Evolutionary conservation across 257 asterid genomes (phyloP).

Genomic region (Solanum pennellii): DNA sequence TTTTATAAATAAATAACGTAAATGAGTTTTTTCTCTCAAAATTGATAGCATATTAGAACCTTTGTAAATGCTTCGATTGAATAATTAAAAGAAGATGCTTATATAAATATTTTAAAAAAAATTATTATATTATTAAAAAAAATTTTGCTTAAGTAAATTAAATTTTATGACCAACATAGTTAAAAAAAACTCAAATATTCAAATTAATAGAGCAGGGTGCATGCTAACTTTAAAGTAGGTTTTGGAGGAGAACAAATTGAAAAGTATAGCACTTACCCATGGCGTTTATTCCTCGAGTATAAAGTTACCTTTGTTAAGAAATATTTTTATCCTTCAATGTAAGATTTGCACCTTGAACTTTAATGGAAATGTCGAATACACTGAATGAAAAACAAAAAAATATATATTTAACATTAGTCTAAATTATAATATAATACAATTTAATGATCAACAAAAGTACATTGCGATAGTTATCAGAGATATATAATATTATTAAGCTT

Average conservation of each 20-base stretch:
- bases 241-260: background rate
- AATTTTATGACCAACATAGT: background rate
- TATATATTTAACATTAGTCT: no score
- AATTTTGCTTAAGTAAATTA: background rate
- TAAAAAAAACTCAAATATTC: background rate
- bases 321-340: background rate
- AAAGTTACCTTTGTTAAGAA: no score
- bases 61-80: background rate
- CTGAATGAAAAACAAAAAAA: no score
- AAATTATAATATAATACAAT: background rate
- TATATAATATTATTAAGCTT: no score
- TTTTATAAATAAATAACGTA: no score
- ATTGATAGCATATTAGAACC: background rate
- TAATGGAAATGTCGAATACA: no score
- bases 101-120: no score
- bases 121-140: no score
- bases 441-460: background rate
- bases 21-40: no score
- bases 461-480: no score
- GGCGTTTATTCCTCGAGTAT: background rate
- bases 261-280: background rate
- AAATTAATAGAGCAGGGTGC: background rate
- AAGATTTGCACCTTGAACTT: background rate
- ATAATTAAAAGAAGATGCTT: background rate
- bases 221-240: background rate